A percentile compares a stretch with the other conserved stretches of the same genome.
Evolutionary conservation across 257 asterid genomes (phyloP).

Genomic region (Dorcoceras hygrometricum): DNA sequence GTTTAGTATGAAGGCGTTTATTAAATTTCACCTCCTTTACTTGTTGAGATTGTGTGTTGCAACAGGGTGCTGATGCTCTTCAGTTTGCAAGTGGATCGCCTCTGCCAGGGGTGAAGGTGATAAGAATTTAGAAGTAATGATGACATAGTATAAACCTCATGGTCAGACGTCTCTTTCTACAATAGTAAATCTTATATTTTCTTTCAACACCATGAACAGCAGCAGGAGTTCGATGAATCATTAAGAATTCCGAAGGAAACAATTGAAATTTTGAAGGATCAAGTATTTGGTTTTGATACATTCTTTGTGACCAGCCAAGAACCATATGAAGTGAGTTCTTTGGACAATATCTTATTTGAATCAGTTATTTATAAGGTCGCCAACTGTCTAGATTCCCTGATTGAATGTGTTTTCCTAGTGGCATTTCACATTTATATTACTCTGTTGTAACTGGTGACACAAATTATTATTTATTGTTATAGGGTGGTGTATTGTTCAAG

Average conservation of each 20-base stretch:
- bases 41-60: conserved; percentile 25
- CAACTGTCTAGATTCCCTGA: not conserved
- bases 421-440: not conserved
- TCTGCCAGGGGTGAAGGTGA: conserved; percentile 98
- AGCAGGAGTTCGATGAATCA: conserved; percentile 70
- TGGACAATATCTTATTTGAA: conserved; percentile 5
- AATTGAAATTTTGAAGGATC: conserved; percentile 76
- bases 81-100: conserved; percentile 88
- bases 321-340: conserved; percentile 87
- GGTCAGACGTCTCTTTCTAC: conserved; percentile 16
- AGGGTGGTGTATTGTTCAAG: conserved; percentile 93
- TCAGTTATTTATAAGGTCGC: conserved; percentile 14
- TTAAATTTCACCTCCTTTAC: conserved; percentile 17
- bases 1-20: conserved; percentile 4
- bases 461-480: conserved; percentile 23
- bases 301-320: conserved; percentile 95
- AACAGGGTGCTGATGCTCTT: conserved; percentile 47
- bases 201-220: conserved; percentile 40
- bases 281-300: conserved; percentile 93
- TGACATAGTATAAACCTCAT: conserved; percentile 11
- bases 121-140: conserved; percentile 31
- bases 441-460: not conserved
- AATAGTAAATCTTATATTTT: conserved; percentile 21
- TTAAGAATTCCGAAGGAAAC: conserved; percentile 79
- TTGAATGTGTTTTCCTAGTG: not conserved